These are phyloP conservation scores for Eimeria necatrix DNA, from an alignment of 169 alveolate genomes.

Conservation along the genomic window DNA sequence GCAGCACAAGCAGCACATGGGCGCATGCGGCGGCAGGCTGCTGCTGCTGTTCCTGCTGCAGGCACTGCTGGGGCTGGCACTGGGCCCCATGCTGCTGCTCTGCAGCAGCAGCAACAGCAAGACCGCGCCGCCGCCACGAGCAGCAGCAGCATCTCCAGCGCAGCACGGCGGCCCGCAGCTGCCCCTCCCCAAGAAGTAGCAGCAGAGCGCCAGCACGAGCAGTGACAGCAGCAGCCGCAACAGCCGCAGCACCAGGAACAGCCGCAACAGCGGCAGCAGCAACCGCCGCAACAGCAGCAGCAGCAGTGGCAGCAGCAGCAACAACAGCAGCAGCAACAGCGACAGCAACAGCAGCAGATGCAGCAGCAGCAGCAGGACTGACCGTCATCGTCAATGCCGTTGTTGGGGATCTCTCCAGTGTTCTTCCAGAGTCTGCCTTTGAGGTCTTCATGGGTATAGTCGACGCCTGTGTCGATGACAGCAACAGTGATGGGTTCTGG, in stretches of 20 bases:
- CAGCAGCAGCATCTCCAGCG: not conserved
- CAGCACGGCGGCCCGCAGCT: not conserved
- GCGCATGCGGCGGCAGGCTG: not conserved
- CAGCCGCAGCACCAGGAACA: not conserved
- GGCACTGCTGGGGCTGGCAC: too few species aligned
- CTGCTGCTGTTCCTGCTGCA: too few species aligned
- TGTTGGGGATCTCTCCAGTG: conserved; percentile 83
- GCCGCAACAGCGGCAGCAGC: not conserved
- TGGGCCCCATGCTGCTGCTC: too few species aligned
- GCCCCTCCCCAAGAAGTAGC: not conserved
- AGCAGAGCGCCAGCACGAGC: conserved; percentile 9
- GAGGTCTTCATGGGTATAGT: conserved; percentile 85
- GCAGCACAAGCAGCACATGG: not conserved
- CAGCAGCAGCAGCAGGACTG: conserved; percentile 8
- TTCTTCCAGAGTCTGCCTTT: conserved; percentile 86
- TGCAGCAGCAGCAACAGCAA: not conserved
- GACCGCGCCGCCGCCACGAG: not conserved
- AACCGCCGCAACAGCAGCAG: not conserved
- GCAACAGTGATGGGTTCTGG: conserved; percentile 66
- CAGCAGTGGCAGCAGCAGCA: conserved; percentile 16
- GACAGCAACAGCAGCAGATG: not conserved
- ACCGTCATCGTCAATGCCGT: conserved; percentile 88
- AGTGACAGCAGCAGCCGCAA: not conserved
- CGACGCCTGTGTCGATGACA: conserved; percentile 85
- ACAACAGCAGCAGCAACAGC: conserved; percentile 10